Base-by-base conservation (phyloP, 2,329 filamentous ascomycete species). In the Orbilia blumenaviensis region DNA sequence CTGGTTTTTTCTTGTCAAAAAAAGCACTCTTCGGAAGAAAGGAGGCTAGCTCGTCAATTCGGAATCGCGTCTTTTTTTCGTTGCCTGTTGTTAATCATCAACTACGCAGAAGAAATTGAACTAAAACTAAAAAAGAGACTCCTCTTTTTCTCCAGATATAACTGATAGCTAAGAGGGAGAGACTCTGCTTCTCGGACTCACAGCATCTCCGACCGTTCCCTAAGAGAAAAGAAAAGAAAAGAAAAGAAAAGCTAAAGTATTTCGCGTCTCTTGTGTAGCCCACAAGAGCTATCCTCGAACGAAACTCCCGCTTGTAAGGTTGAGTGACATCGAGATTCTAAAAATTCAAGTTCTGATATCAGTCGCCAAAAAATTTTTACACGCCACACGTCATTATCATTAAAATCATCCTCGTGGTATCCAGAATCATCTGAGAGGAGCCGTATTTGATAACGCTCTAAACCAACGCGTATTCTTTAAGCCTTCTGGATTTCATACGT, bases 281-380 rank as follows among this genome's bases (percentile, higher is more conserved):
- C 63, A 23, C 60, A 67, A 44, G 72, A 76, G 72, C 63, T 54
- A 25, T 52, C 36, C 38, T 68, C 72, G 72, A n/a, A 68, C 72
- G 44, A 64, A 56, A 76, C 72, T 76, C 72, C 72, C 72, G 58
- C 64, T 76, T 76, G 72, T 76, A 76, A 74, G 72, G 72, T 69
- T 76, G 72, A 76, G 72, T 76, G 72, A 76, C 44, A 61, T 56
- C 62, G 54, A 75, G 52, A 50, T 29, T 54, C 61, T 60, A 66
- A 73, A 73, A 58, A 25, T 56, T 38, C 29, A 56, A 44, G 18
- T 54, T 56, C 48, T 63, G 48, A 64, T 34, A 42, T 36, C 63
- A 74, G 42, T 50, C 36, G 46, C 44, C 62, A 63, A 44, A 52
- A n/a, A n/a, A n/a, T n/a, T n/a, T n/a, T n/a, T n/a, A 36, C 23